Conservation (phyloP, 768 basidiomycete genomes). For the Pleurotus sapidus region DNA sequence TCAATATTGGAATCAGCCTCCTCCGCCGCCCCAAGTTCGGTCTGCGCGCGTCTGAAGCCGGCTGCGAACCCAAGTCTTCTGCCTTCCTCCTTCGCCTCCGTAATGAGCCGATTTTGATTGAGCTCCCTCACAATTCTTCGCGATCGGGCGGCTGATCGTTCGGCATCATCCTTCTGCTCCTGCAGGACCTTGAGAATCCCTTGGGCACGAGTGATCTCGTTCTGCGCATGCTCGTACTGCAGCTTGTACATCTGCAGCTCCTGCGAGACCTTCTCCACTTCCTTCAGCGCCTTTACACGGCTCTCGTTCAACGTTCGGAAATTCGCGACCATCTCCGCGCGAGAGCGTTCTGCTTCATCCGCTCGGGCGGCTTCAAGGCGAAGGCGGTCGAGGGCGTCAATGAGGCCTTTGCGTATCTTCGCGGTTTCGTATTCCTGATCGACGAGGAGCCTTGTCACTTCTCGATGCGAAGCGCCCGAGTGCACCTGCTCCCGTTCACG, state of each 20-base stretch:
- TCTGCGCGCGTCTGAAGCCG: constrained; percentile 26
- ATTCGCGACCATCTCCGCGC: constrained; percentile 27
- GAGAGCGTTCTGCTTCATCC: constrained; percentile 29
- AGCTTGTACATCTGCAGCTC: constrained; percentile 36
- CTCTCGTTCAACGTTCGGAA: constrained; percentile 32
- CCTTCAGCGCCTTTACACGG: constrained; percentile 26
- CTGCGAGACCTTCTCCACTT: constrained; percentile 31
- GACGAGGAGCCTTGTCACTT: constrained; percentile 27
- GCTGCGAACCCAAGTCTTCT: constrained; percentile 47
- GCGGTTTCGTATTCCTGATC: constrained; percentile 32
- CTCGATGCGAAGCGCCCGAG: constrained; percentile 19
- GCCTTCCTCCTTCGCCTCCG: constrained; percentile 57
- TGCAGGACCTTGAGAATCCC: constrained; percentile 45
- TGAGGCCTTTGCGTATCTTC: constrained; percentile 31
- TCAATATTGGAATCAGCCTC: not conserved
- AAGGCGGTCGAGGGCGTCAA: constrained; percentile 30
- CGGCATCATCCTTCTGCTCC: constrained; percentile 55
- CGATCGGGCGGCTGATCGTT: constrained; percentile 48
- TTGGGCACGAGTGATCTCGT: constrained; percentile 53
- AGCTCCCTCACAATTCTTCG: constrained; percentile 48
- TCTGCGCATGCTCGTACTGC: constrained; percentile 37
- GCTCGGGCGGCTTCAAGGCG: constrained; percentile 32
- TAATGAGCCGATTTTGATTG: constrained; percentile 47
- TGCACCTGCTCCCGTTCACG: constrained; percentile 19
- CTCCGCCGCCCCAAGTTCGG: not conserved